Conservation (phyloP, 371 early-diverging fungal species). For the Rhizomucor miehei region DNA sequence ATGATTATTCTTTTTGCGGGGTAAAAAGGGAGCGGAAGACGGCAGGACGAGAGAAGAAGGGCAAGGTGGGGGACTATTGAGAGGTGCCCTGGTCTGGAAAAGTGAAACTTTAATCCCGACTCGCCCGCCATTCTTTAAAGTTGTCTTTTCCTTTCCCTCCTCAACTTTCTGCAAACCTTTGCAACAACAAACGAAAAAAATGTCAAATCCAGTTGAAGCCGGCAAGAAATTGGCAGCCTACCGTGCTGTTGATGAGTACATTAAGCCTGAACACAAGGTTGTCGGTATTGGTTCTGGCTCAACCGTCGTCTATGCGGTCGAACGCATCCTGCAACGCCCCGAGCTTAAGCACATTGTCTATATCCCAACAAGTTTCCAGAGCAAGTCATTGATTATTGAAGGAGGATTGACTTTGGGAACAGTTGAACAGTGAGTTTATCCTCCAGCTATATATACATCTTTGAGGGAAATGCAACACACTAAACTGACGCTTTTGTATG, state of each 20-base stretch:
- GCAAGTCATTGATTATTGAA: slow-evolving; percentile 69
- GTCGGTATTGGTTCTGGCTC: slow-evolving; percentile 89
- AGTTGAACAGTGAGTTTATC: slow-evolving; percentile 57
- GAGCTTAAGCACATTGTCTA: slow-evolving; percentile 62
- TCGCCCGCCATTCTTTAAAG: too few relatives aligned
- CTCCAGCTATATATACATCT: too few relatives aligned
- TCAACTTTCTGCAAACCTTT: neutral
- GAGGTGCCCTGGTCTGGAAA: too few relatives aligned
- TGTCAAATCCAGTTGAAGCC: slow-evolving; percentile 12
- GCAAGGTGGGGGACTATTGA: too few relatives aligned
- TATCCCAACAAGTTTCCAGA: slow-evolving; percentile 91
- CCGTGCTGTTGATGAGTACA: slow-evolving; percentile 76
- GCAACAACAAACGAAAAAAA: neutral
- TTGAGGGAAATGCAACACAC: too few relatives aligned
- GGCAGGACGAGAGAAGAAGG: too few relatives aligned
- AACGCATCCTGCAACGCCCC: slow-evolving; percentile 63
- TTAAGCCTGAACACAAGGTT: slow-evolving; percentile 56
- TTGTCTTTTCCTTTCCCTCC: neutral
- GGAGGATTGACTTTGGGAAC: slow-evolving; percentile 61
- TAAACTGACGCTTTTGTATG: too few relatives aligned
- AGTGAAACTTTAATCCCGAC: too few relatives aligned
- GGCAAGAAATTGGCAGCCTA: slow-evolving; percentile 80
- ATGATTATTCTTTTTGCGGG: too few relatives aligned
- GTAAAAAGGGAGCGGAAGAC: too few relatives aligned
- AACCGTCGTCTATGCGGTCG: slow-evolving; percentile 83